These are phyloP conservation scores for Globomyces sp. DNA, from an alignment of 371 early-diverging fungal genomes.

Conservation along the genomic window DNA sequence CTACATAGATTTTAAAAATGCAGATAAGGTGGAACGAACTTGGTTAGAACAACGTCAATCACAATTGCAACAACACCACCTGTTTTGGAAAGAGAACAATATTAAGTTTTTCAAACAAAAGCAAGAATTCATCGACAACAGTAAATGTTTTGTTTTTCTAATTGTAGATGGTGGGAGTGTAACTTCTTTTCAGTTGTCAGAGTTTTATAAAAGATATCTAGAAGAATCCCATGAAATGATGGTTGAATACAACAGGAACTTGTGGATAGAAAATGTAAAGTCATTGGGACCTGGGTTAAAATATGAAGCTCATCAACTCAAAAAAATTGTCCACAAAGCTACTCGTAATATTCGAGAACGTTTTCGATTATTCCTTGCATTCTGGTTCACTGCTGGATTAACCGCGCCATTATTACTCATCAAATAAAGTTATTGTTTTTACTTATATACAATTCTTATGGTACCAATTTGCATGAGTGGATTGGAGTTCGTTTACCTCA, in stretches of 20 bases:
- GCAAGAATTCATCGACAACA: not conserved
- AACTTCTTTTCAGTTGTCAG: not conserved
- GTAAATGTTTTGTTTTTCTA: not conserved
- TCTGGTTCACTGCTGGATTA: constrained; percentile 14
- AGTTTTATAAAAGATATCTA: constrained; percentile 9
- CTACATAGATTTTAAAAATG: no score
- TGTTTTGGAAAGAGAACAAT: constrained; percentile 17
- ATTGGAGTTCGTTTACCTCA: no score
- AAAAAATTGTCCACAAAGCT: not conserved
- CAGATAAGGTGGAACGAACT: not conserved
- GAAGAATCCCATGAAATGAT: not conserved
- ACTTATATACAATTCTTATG: no score
- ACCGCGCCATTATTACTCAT: constrained; percentile 10
- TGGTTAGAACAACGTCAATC: not conserved
- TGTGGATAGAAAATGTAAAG: constrained; percentile 14
- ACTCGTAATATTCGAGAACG: not conserved
- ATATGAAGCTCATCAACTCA: not conserved
- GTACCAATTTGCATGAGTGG: no score
- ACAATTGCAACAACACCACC: constrained; percentile 5
- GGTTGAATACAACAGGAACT: constrained; percentile 15
- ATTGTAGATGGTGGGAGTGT: not conserved
- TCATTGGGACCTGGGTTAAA: constrained; percentile 3
- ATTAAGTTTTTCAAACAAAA: constrained; percentile 1
- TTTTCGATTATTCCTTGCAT: constrained; percentile 2
- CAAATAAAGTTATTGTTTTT: not conserved